phyloP scores from a whole-genome alignment of 306 rosid genomes.

The Spatholobus suberectus region DNA sequence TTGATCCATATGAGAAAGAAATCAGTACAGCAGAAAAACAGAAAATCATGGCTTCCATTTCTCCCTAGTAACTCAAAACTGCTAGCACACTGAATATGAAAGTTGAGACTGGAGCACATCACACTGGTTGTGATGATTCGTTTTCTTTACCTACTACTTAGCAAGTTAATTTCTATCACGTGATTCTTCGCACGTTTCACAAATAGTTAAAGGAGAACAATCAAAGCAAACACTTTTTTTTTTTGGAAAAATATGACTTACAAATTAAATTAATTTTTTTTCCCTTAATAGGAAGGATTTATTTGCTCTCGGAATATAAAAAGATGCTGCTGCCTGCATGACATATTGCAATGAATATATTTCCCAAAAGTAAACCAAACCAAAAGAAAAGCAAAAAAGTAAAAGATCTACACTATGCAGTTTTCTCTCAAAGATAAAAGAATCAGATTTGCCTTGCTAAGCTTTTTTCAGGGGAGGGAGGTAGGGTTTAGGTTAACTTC shows the following conservation, averaged over 20 bases:
- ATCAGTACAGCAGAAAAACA: background rate
- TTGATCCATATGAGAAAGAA: conserved; percentile 18
- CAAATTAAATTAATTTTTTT: background rate
- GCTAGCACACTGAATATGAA: background rate
- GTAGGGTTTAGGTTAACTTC: conserved; percentile 16
- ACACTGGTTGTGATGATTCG: conserved; percentile 14
- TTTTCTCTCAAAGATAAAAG: conserved; percentile 18
- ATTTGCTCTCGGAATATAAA: background rate
- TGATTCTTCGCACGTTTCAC: conserved; percentile 39
- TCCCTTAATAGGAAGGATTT: conserved; percentile 8
- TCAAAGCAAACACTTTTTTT: background rate
- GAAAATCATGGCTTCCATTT: conserved; percentile 16
- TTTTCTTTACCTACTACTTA: conserved; percentile 36
- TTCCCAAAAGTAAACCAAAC: conserved; percentile 35
- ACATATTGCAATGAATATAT: conserved; percentile 32
- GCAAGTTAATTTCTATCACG: conserved; percentile 46
- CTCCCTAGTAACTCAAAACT: background rate
- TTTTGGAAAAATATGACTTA: background rate
- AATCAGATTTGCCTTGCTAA: conserved; percentile 29
- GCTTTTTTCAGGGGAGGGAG: background rate
- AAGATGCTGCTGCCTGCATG: conserved; percentile 36
- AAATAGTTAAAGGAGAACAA: conserved; percentile 28
- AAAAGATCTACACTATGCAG: background rate
- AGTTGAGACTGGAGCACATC: background rate
- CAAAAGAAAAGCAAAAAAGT: conserved; percentile 35